Base-by-base conservation (phyloP, 192 early-diverging fungal species). In the Mortierella hygrophila region DNA sequence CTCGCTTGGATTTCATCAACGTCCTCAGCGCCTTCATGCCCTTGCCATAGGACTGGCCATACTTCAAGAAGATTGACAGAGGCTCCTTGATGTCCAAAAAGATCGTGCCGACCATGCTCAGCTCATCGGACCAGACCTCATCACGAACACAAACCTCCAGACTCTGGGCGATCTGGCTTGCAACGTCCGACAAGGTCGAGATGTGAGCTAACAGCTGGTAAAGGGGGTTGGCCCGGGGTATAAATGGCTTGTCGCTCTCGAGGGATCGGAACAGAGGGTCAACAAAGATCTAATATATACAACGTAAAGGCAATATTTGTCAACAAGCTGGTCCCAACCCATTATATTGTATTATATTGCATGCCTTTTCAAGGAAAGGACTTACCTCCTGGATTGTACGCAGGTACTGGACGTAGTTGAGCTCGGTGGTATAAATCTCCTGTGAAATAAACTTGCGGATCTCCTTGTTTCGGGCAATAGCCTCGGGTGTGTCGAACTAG, bases 371-470 rank as follows among this genome's bases (percentile, higher is more conserved):
- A 42, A 20, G 3, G n/a, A 44, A 32, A 21, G n/a, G 10, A 0
- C 42, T 80, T 86, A 92, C 91, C 78, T 89, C 83, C 82, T 92
- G 85, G 29, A 89, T 79, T n/a, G 80, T 89, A 41, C 71, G 79
- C 82, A 92, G 72, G 76, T 90, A 90, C 52, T 89, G 88, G 38
- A 92, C 70, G 37, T 92, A 92, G 65, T 90, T 90, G 4, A 80
- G 49, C 75, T 92, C 91, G 6, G 91, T 92, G 16, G 91, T 88
- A 40, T 89, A 80, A 47, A 92, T 87, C 85, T 92, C 91, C 23
- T 89, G 85, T 18, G 89, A 83, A 54, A 92, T 88, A 70, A 86
- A 92, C 78, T 85, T 85, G 78, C 83, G 83, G 63, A 85, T 85
- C 75, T 85, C 83, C 70, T 80, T 85, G 71, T 85, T 85, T 35